phyloP scores from a whole-genome alignment of 1,139 yeast species.

The Nakaseomyces uthaithaninus region DNA sequence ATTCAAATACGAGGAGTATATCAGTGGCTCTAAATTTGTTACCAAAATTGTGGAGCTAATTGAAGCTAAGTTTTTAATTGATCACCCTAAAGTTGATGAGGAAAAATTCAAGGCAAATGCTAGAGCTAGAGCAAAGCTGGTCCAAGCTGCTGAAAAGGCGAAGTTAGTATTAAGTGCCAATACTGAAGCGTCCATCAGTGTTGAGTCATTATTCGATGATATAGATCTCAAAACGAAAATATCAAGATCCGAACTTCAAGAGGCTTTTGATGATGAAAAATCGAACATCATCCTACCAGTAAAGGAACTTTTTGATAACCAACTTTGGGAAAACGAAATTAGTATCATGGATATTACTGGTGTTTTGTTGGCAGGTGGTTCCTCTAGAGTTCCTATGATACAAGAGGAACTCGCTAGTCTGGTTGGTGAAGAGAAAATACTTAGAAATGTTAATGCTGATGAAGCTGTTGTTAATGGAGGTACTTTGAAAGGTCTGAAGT shows the following conservation, averaged over 20 bases:
- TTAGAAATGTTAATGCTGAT: slow-evolving; percentile 93
- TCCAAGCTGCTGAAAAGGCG: slow-evolving; percentile 81
- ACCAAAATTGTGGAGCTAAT: slow-evolving; percentile 53
- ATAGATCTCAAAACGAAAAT: slow-evolving; percentile 59
- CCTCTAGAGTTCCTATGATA: slow-evolving; percentile 83
- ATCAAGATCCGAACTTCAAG: slow-evolving; percentile 76
- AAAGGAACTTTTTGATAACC: slow-evolving; percentile 39
- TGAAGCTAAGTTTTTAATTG: slow-evolving; percentile 45
- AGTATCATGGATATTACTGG: slow-evolving; percentile 44
- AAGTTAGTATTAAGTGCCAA: slow-evolving; percentile 84
- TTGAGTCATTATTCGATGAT: slow-evolving; percentile 65
- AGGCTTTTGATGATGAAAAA: slow-evolving; percentile 39
- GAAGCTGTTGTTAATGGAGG: slow-evolving; percentile 92
- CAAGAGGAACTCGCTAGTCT: slow-evolving; percentile 50
- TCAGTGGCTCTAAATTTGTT: slow-evolving; percentile 77
- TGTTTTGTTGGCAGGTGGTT: slow-evolving; percentile 81
- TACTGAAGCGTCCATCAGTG: slow-evolving; percentile 58
- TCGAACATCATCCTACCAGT: slow-evolving; percentile 50
- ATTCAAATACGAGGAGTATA: slow-evolving; percentile 51
- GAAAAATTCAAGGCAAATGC: slow-evolving; percentile 41
- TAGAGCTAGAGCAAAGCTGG: slow-evolving; percentile 58
- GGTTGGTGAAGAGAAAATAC: slow-evolving; percentile 52
- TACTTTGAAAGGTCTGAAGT: slow-evolving; percentile 66
- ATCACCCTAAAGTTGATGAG: slow-evolving; percentile 32
- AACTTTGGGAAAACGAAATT: slow-evolving; percentile 29